Conservation (phyloP, 495 filamentous ascomycete species). For the Neurospora sp. region DNA sequence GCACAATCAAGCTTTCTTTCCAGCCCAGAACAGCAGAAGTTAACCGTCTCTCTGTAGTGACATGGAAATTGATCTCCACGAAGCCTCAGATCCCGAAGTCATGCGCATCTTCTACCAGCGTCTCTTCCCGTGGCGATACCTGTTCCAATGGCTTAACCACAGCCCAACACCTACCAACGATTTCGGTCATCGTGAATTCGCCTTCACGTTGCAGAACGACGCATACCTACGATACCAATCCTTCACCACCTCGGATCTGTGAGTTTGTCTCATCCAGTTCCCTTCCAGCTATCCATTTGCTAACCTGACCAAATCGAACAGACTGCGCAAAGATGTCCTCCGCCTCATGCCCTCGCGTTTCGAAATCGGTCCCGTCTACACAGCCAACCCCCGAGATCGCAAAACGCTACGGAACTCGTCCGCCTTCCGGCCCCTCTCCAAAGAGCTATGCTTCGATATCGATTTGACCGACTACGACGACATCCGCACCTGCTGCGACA, state of each 20-base stretch:
- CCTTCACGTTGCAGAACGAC: constrained; percentile 82
- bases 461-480: constrained; percentile 98
- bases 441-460: constrained; percentile 97
- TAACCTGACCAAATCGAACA: constrained; percentile 16
- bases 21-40: background rate
- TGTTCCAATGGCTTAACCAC: constrained; percentile 98
- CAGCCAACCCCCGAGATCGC: constrained; percentile 84
- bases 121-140: constrained; percentile 86
- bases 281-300: background rate
- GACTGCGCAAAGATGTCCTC: constrained; percentile 84
- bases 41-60: background rate
- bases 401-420: constrained; percentile 71
- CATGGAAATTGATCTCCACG: constrained; percentile 4
- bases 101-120: constrained; percentile 92
- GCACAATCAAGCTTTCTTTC: background rate
- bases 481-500: constrained; percentile 86
- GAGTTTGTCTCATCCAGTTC: constrained; percentile 18
- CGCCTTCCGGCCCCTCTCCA: constrained; percentile 65
- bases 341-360: constrained; percentile 83
- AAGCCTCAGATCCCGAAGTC: constrained; percentile 61
- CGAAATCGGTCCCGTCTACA: constrained; percentile 95
- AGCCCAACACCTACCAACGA: constrained; percentile 74
- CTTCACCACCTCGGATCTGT: constrained; percentile 78
- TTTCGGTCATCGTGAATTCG: constrained; percentile 90
- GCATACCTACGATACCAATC: constrained; percentile 89